Conservation (phyloP, 345 rosid genomes). For the rapeseed (Brassica napus) region Da-Ae NC_063445.1:30462001-30462500, state of each 20-base stretch:
- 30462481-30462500: not conserved
- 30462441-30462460: not conserved
- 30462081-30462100: not conserved
- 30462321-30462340: no score
- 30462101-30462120: no score
- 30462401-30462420: not conserved
- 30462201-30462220: no score
- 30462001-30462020: not conserved
- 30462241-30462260: not conserved
- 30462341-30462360: no score
- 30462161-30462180: not conserved
- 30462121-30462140: no score
- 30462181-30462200: not conserved
- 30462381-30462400: not conserved
- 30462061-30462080: constrained; percentile 3
- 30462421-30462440: not conserved
- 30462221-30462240: not conserved
- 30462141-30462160: no score
- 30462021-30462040: not conserved
- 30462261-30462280: not conserved
- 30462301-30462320: no score
- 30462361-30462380: no score
- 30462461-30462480: not conserved
- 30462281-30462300: no score
- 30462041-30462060: not conserved